Base-by-base conservation (phyloP, 1,284 basidiomycete species). In the Xanthoconium separans region DNA sequence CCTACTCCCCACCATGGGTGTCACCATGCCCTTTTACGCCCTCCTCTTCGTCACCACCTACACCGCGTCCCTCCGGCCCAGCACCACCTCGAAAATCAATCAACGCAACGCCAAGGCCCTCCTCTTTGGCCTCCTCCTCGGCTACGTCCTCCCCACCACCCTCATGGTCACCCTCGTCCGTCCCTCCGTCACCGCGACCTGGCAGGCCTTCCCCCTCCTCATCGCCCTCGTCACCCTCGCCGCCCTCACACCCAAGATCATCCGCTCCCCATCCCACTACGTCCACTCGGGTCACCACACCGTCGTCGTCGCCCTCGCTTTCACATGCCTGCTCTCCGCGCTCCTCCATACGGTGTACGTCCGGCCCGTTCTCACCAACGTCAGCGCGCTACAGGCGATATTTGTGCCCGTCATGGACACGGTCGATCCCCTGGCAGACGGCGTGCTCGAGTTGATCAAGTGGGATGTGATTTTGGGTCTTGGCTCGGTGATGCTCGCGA, bases 181-280 rank as follows among this genome's bases (percentile, higher is more conserved):
- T 42, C 66, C 75, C 5, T 50, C 52, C 20, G 60, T 76, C 51
- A 80, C 74, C 12, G 73, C 72, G 4, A 57, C 72, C 33, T 81
- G 78, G 78, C 79, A 80, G 51, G 54, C 65, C 16, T 78, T 75
- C 54, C 78, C 79, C 6, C n/a, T 74, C 24, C 68, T 65, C 55
- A 63, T 74, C 39, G 66, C n/a, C n/a, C n/a, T n/a, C n/a, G n/a
- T n/a, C n/a, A n/a, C 65, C 39, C 7, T 74, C 18, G 66, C 72
- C 8, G 61, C 33, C 6, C 42, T 59, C 15, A 31, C 16, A 6
- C 54, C 69, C 50, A 56, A 43, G 27, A 6, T 66, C 36, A 48
- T 75, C 37, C 61, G 69, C 33, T 63, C 67, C 29, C 56, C 65
- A 2, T 59, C 61, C 6, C 52, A 58, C 40, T 37, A 58, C 50